Evolutionary conservation across 2,329 filamentous ascomycete species (phyloP), one percentile per base, ranked within the genome.

Genomic region (Tolypocladium ovalisporum): DNA sequence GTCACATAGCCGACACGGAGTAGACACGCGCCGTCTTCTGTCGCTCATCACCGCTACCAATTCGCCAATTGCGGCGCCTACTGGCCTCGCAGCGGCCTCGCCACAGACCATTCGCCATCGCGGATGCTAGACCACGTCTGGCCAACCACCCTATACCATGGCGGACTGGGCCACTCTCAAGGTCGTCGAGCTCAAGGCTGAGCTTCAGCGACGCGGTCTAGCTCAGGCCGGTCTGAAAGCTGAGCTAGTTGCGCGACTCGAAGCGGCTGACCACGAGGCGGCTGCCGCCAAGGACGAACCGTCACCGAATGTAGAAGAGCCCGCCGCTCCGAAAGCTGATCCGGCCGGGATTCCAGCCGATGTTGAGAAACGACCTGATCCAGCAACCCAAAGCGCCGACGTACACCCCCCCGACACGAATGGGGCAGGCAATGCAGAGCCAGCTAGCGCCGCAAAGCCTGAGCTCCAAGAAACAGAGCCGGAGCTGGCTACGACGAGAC

Each of bases 151-250:
- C 19, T 22, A 57, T 63, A 72, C 59, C 61, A 81, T 79, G 77
- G 71, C 73, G 55, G 79, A 82, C 63, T 83, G 79, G 75, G 73
- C 70, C 60, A 79, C 75, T 71, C 79, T 86, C 66, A 92, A 89
- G 73, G 89, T 93, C 61, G 77, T 85, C 37, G 87, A 91, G 66
- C 79, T 93, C 58, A 88, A 86, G 71, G 82, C 83, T 27, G 87
- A 91, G 75, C 79, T 92, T 47, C 90, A 89, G 72, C 78, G 77
- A 58, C 82, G 88, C 61, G 84, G 85, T n/a, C 80, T 92, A 42
- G 75, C 84, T 7, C 81, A 84, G 60, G 81, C 82, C 29, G 89
- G 89, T 10, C 78, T 90, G 55, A 89, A 91, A 68, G 79, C 84
- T 29, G 88, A 87, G 59, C 80, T 91, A 52, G 78, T 92, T 57